A percentile compares a stretch with the other conserved stretches of the same genome.
Conservation (phyloP, 2,329 filamentous ascomycete species). For the Trichoderma oligosporum region DNA sequence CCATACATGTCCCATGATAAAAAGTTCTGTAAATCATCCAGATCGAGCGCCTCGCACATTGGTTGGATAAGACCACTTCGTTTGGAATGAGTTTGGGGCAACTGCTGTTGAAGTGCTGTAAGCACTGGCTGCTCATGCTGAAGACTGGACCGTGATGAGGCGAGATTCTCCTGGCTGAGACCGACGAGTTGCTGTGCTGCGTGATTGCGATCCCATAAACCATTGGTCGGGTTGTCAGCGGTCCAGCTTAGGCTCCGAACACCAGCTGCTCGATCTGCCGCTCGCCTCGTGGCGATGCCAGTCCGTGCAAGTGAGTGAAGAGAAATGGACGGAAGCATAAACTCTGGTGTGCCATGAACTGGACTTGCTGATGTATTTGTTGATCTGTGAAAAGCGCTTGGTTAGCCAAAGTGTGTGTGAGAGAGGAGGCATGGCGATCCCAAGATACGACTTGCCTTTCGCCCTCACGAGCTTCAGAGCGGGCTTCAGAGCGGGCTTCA, state of each 20-base stretch:
- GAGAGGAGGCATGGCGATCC: neutral
- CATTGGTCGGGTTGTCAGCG: slow-evolving; percentile 24
- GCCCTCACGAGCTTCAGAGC: slow-evolving; percentile 23
- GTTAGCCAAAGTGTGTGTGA: neutral
- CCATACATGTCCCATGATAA: slow-evolving; percentile 41
- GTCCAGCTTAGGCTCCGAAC: slow-evolving; percentile 24
- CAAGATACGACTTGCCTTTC: slow-evolving; percentile 21
- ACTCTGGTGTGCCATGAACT: slow-evolving; percentile 22
- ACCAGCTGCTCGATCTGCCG: slow-evolving; percentile 19
- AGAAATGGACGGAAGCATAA: slow-evolving; percentile 25
- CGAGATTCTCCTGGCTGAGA: slow-evolving; percentile 22
- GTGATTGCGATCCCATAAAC: slow-evolving; percentile 27
- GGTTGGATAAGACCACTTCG: slow-evolving; percentile 18
- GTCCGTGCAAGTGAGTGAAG: slow-evolving; percentile 25
- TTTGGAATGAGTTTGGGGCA: neutral
- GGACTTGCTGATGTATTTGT: slow-evolving; percentile 17
- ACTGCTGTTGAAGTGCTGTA: neutral
- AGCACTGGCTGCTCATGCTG: slow-evolving; percentile 38
- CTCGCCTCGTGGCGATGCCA: slow-evolving; percentile 18
- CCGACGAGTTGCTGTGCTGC: slow-evolving; percentile 29
- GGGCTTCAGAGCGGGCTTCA: slow-evolving; percentile 25
- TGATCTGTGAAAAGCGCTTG: slow-evolving; percentile 16
- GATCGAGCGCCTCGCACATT: slow-evolving; percentile 37
- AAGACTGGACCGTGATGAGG: slow-evolving; percentile 31
- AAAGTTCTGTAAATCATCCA: slow-evolving; percentile 39